Base-by-base conservation (phyloP, 768 basidiomycete species). In the Rhodotorula sphaerocarpa region DNA sequence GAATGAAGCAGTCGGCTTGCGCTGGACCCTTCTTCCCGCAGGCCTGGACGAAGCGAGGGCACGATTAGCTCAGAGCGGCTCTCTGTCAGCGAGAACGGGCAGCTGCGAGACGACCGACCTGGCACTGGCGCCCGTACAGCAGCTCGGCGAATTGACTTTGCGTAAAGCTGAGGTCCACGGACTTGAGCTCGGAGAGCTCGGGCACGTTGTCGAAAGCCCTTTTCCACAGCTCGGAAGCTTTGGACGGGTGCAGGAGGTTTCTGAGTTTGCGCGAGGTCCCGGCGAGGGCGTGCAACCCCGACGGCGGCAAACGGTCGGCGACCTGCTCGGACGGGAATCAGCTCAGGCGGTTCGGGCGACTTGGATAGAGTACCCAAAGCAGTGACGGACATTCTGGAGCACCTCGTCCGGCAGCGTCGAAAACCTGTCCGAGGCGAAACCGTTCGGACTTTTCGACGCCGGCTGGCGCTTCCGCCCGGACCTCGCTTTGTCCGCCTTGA, bases 1-100 rank as follows among this genome's bases (percentile, higher is more conserved):
- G 47, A 23, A 62, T 48, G 54, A 50, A 56, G 16, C 12, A 34
- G 44, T 62, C 55, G 2, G 50, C 21, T 50, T 31, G 36, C 3
- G 33, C 12, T 15, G 27, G 2, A 4, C 33, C 30, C 4, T 5
- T 11, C 41, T 50, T 39, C n/a, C 48, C 41, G 33, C 48, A 62
- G 0, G 1, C 1, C 39, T 55, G 47, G 14, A 20, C 7, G 6
- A 14, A 3, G 5, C 14, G n/a, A 25, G 25, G 42, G 11, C 42
- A 43, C 10, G 42, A 43, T 39, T 18, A 39, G 11, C 7, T 16
- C 14, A 23, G 12, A 7, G 42, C 21, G 15, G 21, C 7, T 43
- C 21, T 39, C 10, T 18, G 11, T 9, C 9, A 39, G 39, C 7
- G 42, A 20, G 7, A 15, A 23, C 7, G 11, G 21, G 10, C 21